phyloP scores from a whole-genome alignment of 2,329 filamentous ascomycete genomes.

The Ophiostoma novo-ulmi region DNA sequence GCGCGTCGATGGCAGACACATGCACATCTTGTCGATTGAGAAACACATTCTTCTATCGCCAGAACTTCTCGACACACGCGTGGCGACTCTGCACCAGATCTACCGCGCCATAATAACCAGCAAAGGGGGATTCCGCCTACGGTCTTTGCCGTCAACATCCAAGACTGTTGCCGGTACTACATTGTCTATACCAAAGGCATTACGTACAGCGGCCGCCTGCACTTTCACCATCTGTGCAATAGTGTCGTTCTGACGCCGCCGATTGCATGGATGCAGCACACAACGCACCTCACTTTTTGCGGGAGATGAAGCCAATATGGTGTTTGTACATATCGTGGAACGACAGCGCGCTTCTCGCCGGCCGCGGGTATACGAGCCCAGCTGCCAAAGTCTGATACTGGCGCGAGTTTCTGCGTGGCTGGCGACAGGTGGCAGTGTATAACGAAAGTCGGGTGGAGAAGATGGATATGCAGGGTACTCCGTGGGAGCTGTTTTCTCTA shows the following conservation, averaged over 20 bases:
- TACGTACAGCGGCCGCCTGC: background rate
- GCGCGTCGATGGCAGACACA: background rate
- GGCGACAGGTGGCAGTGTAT: background rate
- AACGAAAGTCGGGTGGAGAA: background rate
- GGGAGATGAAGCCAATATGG: background rate
- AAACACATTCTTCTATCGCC: background rate
- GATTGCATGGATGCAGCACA: background rate
- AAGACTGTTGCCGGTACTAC: background rate
- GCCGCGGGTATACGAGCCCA: background rate
- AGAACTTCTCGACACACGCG: background rate
- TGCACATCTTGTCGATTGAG: background rate
- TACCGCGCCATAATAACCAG: background rate
- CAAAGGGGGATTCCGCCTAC: background rate
- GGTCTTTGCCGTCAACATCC: background rate
- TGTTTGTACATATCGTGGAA: background rate
- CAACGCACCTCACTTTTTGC: background rate
- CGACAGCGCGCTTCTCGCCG: background rate
- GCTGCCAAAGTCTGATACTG: background rate
- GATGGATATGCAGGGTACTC: background rate
- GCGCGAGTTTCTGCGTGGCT: background rate
- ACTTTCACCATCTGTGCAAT: background rate
- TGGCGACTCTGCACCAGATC: background rate
- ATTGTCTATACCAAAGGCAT: background rate
- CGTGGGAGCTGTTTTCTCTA: background rate
- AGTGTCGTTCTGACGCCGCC: background rate